Evolutionary conservation across 441 rosid species (phyloP).

Genomic region (Eruca vesicaria): DNA sequence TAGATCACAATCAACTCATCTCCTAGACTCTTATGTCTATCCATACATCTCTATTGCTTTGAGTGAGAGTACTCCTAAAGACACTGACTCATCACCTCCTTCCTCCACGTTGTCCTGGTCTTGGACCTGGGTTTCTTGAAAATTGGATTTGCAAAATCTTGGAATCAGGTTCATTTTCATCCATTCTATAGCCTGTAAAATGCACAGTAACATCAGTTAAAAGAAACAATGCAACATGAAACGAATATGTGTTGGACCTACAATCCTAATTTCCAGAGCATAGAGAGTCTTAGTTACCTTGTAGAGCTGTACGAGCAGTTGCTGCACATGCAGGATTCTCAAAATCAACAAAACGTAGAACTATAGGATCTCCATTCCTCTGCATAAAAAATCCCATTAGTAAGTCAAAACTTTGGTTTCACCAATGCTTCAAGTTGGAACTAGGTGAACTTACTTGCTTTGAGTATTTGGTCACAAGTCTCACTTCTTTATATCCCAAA

Average conservation of each 20-base stretch:
- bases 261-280: not conserved
- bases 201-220: not conserved
- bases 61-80: not conserved
- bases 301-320: conserved; percentile 82
- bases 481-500: conserved; percentile 75
- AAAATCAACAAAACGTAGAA: conserved; percentile 88
- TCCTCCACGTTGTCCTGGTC: conserved; percentile 58
- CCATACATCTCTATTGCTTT: conserved; percentile 13
- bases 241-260: not conserved
- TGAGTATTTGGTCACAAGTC: conserved; percentile 75
- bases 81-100: conserved; percentile 40
- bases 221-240: conserved; percentile 2
- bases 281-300: conserved; percentile 47
- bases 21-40: not conserved
- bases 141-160: conserved; percentile 67
- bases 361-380: conserved; percentile 79
- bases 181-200: conserved; percentile 69
- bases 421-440: not conserved
- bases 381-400: conserved; percentile 37
- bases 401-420: not conserved
- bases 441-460: conserved; percentile 57
- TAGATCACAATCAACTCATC: conserved; percentile 7
- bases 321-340: conserved; percentile 82
- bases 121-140: conserved; percentile 68
- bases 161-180: conserved; percentile 62